phyloP scores from a whole-genome alignment of 1,284 basidiomycete species.

The Pseudozyma sp. region DNA sequence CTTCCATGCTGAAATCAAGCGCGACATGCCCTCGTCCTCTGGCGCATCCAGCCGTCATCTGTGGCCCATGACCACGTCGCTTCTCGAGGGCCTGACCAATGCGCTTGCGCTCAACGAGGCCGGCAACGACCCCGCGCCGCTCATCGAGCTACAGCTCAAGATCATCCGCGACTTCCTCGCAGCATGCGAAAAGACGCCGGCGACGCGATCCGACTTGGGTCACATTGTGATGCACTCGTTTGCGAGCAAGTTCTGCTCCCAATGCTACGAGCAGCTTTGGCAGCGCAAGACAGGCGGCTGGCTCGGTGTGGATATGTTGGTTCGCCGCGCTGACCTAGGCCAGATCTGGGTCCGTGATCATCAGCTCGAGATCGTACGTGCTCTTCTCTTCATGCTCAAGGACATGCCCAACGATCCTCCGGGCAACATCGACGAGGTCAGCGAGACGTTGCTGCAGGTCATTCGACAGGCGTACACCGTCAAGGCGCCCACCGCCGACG shows the following conservation, averaged over 20 bases:
- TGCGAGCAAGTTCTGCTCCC: slow-evolving; percentile 64
- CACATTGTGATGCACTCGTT: slow-evolving; percentile 65
- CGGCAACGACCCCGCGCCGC: slow-evolving; percentile 64
- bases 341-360: slow-evolving; percentile 82
- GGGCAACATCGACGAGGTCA: slow-evolving; percentile 81
- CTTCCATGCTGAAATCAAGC: slow-evolving; percentile 72
- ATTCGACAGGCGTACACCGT: slow-evolving; percentile 72
- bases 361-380: slow-evolving; percentile 89
- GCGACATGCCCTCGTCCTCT: slow-evolving; percentile 67
- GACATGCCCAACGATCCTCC: slow-evolving; percentile 93
- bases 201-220: slow-evolving; percentile 58
- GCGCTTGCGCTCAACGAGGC: slow-evolving; percentile 56
- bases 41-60: slow-evolving; percentile 73
- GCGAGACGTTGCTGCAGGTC: slow-evolving; percentile 81
- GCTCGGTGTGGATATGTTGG: slow-evolving; percentile 65
- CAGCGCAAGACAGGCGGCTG: slow-evolving; percentile 68
- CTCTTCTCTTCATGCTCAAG: slow-evolving; percentile 91
- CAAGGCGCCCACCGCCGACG: slow-evolving; percentile 38
- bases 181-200: slow-evolving; percentile 53
- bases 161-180: slow-evolving; percentile 58
- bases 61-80: slow-evolving; percentile 72
- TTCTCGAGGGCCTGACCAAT: slow-evolving; percentile 63
- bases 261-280: slow-evolving; percentile 68
- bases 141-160: slow-evolving; percentile 56
- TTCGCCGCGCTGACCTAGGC: slow-evolving; percentile 73